Evolutionary conservation across 768 basidiomycete species (phyloP), one percentile per base, ranked within the genome.

Genomic region (Suillus brevipes): DNA sequence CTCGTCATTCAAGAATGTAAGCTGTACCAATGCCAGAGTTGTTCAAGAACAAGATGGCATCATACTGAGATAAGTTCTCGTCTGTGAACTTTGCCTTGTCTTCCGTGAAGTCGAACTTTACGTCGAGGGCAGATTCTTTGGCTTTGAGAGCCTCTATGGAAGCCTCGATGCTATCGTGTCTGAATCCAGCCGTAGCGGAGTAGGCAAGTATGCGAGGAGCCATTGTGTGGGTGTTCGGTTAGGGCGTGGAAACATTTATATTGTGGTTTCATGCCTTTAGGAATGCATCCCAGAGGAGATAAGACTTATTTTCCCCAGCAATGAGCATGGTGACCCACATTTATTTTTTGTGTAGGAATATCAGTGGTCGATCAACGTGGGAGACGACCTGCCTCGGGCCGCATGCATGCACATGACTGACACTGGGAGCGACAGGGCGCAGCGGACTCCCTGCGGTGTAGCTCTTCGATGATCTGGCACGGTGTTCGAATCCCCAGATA

Each of bases 81-180:
- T 87, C 83, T 6, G 77, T 89, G 75, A 92, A 92, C 66, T 75
- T 74, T 0, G 69, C 67, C 65, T 75, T 75, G 65, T 91, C 89
- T 71, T 92, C 91, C 3, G 89, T 88, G 63, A 86, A 81, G 58
- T 86, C 85, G 65, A 92, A 90, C 28, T 78, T 60, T 60, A 87
- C 79, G 65, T 85, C 78, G 63, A 87, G 83, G 0, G 75, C 70
- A n/a, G 77, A 64, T 2, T 81, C 81, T 28, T 78, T 80, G 1
- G 78, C 72, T 63, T 82, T 81, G 47, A 92, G 74, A 0, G 83
- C 84, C 50, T 83, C 75, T 34, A 90, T 84, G 4, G 90, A 89
- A 1, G 86, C 84, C 0, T 90, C 90, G 63, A 92, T 92, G 4
- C 87, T 89, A 65, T 91, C 90, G 70, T 93, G 91, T 64, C 89